Percentiles rank a stretch among this genome's conserved stretches.
phyloP scores from a whole-genome alignment of 176 grass and related monocot genomes.

The Oryza glumipatula region DNA sequence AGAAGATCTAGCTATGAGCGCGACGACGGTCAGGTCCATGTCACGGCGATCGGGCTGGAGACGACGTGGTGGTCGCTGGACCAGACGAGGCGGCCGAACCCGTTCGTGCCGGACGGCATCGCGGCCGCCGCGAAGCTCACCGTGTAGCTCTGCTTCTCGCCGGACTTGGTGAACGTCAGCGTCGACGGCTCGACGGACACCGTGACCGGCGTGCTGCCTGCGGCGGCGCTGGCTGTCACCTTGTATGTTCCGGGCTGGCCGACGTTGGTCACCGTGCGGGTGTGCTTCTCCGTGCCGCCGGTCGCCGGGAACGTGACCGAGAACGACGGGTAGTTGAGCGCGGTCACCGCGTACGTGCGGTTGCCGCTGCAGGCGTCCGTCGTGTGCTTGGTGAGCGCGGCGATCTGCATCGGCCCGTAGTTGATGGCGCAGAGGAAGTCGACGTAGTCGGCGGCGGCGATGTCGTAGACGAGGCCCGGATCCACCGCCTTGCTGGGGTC shows the following conservation, averaged over 20 bases:
- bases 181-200: slow-evolving; percentile 67
- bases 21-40: slow-evolving; percentile 54
- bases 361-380: slow-evolving; percentile 57
- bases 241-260: slow-evolving; percentile 75
- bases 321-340: slow-evolving; percentile 96
- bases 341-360: slow-evolving; percentile 53
- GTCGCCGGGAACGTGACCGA: slow-evolving; percentile 49
- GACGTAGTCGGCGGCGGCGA: slow-evolving; percentile 68
- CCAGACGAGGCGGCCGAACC: slow-evolving; percentile 79
- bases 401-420: slow-evolving; percentile 79
- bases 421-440: slow-evolving; percentile 92
- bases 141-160: slow-evolving; percentile 85
- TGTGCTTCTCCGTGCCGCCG: slow-evolving; percentile 67
- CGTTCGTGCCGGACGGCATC: slow-evolving; percentile 55
- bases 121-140: slow-evolving; percentile 66
- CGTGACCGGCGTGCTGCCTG: slow-evolving; percentile 45
- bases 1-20: neutral
- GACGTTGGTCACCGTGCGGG: slow-evolving; percentile 77
- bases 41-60: slow-evolving; percentile 72
- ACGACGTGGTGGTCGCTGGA: slow-evolving; percentile 82
- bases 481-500: slow-evolving; percentile 79
- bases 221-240: slow-evolving; percentile 44
- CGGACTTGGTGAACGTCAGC: slow-evolving; percentile 61
- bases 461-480: slow-evolving; percentile 83
- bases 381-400: slow-evolving; percentile 56